Evolutionary conservation across 768 basidiomycete species (phyloP).

Genomic region (Lactarius deliciosus): DNA sequence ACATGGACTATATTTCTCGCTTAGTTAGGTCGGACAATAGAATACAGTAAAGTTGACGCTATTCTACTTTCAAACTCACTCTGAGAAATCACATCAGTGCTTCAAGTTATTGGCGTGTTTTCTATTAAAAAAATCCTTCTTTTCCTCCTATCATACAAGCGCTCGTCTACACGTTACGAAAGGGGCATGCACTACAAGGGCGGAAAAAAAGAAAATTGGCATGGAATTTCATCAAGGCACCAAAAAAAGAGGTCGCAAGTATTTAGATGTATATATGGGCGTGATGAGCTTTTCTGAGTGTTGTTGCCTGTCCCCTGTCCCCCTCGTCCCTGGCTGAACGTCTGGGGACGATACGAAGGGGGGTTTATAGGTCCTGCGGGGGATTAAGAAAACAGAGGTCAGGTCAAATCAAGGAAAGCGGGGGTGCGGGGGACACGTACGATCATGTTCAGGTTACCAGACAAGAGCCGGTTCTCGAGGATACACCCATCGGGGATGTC

Average conservation of each 20-base stretch:
- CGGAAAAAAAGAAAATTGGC: not conserved
- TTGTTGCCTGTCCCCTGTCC: not conserved
- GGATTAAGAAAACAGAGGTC: not conserved
- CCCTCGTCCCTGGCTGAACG: not conserved
- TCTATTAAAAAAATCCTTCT: not conserved
- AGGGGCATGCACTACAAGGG: not conserved
- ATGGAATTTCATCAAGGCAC: not conserved
- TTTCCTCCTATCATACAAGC: not conserved
- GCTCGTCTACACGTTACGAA: conserved; percentile 6
- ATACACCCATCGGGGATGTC: conserved; percentile 58
- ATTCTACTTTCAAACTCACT: not conserved
- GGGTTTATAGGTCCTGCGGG: conserved; percentile 21
- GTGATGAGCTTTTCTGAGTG: not conserved
- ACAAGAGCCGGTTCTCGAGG: conserved; percentile 60
- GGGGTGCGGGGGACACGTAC: conserved; percentile 38
- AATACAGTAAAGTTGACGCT: not conserved
- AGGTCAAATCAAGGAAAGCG: not conserved
- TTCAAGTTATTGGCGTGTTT: not conserved
- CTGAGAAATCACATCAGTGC: not conserved
- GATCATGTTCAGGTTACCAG: conserved; percentile 75
- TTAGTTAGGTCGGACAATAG: conserved; percentile 6
- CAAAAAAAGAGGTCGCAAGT: not conserved
- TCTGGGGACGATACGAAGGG: not conserved
- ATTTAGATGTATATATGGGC: not conserved
- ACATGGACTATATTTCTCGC: not conserved